Evolutionary conservation across 2,329 filamentous ascomycete species (phyloP).

Genomic region (Paraphaeosphaeria minitans): DNA sequence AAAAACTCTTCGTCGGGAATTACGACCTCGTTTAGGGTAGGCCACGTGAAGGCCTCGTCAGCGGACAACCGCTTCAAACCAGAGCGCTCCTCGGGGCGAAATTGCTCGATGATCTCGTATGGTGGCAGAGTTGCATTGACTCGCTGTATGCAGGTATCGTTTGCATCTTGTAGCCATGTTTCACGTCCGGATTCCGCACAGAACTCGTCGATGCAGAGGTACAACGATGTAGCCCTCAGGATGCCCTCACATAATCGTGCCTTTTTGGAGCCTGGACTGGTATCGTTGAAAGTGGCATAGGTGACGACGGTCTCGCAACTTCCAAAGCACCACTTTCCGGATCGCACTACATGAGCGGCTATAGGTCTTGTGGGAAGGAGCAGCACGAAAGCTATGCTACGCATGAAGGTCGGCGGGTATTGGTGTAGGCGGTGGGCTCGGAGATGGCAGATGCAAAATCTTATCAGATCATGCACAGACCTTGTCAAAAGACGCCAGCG

Average conservation of each 20-base stretch:
- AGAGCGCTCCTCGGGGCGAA: slow-evolving; percentile 23
- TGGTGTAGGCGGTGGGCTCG: slow-evolving; percentile 14
- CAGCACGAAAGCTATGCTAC: slow-evolving; percentile 14
- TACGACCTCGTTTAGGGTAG: slow-evolving; percentile 23
- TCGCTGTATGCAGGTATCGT: slow-evolving; percentile 28
- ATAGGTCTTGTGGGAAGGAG: slow-evolving; percentile 16
- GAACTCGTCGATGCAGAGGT: slow-evolving; percentile 35
- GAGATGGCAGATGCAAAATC: slow-evolving; percentile 26
- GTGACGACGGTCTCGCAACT: slow-evolving; percentile 37
- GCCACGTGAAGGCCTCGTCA: slow-evolving; percentile 27
- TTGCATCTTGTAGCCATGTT: slow-evolving; percentile 25
- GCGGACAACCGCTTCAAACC: slow-evolving; percentile 23
- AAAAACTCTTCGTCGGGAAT: slow-evolving; percentile 31
- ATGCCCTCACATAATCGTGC: slow-evolving; percentile 33
- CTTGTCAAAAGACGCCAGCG: not conserved
- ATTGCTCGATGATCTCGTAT: slow-evolving; percentile 32
- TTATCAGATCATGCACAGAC: slow-evolving; percentile 29
- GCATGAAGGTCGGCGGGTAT: slow-evolving; percentile 24
- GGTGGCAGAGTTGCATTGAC: slow-evolving; percentile 30
- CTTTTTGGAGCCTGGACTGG: slow-evolving; percentile 32
- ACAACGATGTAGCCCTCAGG: slow-evolving; percentile 32
- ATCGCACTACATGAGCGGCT: slow-evolving; percentile 18
- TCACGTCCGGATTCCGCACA: slow-evolving; percentile 24
- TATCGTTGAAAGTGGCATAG: slow-evolving; percentile 42
- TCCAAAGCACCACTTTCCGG: slow-evolving; percentile 35